A percentile compares a stretch with the other conserved stretches of the same genome.
These are phyloP conservation scores for Apostasia ramifera DNA, from an alignment of 106 monocot genomes.

Conservation along the genomic window DNA sequence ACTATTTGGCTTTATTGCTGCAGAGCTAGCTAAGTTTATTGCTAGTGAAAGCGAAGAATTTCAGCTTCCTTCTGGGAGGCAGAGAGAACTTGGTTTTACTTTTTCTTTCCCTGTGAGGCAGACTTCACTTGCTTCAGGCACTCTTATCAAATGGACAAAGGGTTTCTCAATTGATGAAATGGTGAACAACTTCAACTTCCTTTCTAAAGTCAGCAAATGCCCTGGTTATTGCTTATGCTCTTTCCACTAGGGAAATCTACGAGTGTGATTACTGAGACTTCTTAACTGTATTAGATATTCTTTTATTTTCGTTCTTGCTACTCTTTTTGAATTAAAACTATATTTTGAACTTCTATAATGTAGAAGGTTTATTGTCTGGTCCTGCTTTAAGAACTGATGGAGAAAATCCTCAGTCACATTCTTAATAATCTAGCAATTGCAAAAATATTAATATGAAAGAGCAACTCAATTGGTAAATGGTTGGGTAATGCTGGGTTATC, in stretches of 20 bases:
- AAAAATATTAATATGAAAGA: too few relatives aligned
- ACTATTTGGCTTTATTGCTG: constrained; percentile 91
- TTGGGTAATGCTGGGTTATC: too few relatives aligned
- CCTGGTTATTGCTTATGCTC: neutral
- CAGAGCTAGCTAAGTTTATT: constrained; percentile 67
- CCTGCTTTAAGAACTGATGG: too few relatives aligned
- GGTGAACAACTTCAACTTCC: constrained; percentile 23
- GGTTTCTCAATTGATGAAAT: constrained; percentile 81
- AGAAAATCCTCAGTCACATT: too few relatives aligned
- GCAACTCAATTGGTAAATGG: too few relatives aligned
- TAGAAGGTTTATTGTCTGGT: too few relatives aligned
- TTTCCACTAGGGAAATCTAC: neutral
- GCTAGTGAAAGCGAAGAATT: constrained; percentile 55
- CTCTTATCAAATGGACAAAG: constrained; percentile 94
- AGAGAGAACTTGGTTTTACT: constrained; percentile 95
- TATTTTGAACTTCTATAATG: too few relatives aligned
- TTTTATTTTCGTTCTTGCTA: too few relatives aligned
- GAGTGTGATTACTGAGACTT: neutral
- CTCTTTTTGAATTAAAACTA: too few relatives aligned
- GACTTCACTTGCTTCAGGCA: constrained; percentile 78
- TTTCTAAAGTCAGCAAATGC: neutral
- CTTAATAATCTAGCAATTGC: too few relatives aligned
- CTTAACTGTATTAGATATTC: too few relatives aligned
- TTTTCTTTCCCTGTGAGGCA: constrained; percentile 98
- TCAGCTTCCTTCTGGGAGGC: constrained; percentile 54